Percentiles rank a stretch among this genome's conserved stretches.
phyloP scores from a whole-genome alignment of 495 filamentous ascomycete genomes.

The Talaromyces ruber region DNA sequence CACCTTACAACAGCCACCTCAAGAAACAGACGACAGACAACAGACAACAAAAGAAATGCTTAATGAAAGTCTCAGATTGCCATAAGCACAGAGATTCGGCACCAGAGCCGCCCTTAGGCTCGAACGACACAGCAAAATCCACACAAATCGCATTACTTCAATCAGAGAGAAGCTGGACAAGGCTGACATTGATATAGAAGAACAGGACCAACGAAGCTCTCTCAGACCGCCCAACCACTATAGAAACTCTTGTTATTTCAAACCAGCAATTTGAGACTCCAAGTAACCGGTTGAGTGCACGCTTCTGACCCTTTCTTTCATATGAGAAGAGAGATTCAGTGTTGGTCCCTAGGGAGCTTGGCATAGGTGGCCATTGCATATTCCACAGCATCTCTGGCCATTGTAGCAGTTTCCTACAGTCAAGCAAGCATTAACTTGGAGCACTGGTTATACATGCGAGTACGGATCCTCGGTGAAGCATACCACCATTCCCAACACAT shows the following conservation, averaged over 20 bases:
- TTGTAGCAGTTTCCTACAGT: neutral
- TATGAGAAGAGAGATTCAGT: neutral
- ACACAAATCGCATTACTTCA: too few species aligned
- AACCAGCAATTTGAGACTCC: neutral
- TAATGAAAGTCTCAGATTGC: neutral
- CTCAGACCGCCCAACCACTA: neutral
- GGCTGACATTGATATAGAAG: neutral
- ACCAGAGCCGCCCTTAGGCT: neutral
- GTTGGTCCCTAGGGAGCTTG: neutral
- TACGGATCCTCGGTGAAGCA: neutral
- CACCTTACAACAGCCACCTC: neutral
- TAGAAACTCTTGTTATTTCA: neutral
- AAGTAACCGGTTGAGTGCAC: neutral
- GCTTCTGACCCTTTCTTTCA: neutral
- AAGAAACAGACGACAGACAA: neutral
- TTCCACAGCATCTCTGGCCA: neutral
- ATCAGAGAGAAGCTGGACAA: neutral
- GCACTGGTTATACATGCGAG: neutral
- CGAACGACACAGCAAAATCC: neutral
- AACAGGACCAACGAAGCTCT: neutral
- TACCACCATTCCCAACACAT: neutral
- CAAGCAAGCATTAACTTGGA: neutral
- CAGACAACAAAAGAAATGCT: neutral
- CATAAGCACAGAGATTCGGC: neutral
- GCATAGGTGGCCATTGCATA: neutral